Conservation (phyloP, 495 filamentous ascomycete genomes). For the Penicillium taxi region DNA sequence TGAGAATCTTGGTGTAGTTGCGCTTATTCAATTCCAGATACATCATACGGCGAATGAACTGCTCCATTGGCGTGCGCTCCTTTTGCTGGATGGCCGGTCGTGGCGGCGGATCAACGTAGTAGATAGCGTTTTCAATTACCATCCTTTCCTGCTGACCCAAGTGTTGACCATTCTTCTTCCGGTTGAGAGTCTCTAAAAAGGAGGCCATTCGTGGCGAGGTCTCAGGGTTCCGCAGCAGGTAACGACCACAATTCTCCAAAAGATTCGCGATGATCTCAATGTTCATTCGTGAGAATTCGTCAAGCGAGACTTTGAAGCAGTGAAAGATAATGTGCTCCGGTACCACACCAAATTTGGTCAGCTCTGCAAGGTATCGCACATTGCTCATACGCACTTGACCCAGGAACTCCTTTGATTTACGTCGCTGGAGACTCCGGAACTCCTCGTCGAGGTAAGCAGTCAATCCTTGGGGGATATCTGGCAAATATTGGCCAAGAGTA, state of each 20-base stretch:
- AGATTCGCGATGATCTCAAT: conserved; percentile 97
- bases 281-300: conserved; percentile 97
- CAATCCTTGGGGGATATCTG: conserved; percentile 84
- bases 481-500: conserved; percentile 87
- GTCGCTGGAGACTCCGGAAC: conserved; percentile 94
- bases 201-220: conserved; percentile 86
- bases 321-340: conserved; percentile 99
- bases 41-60: conserved; percentile 84
- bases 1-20: conserved; percentile 85
- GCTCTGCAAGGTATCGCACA: conserved; percentile 90
- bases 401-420: conserved; percentile 95
- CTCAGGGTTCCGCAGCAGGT: conserved; percentile 87
- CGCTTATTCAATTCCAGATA: conserved; percentile 91
- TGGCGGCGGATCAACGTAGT: conserved; percentile 93
- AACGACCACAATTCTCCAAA: conserved; percentile 95
- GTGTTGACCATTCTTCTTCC: conserved; percentile 94
- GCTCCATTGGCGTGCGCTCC: conserved; percentile 84
- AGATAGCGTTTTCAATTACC: conserved; percentile 96
- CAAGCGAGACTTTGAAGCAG: conserved; percentile 91
- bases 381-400: conserved; percentile 91
- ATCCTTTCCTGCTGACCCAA: conserved; percentile 94
- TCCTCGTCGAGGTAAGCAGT: conserved; percentile 93
- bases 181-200: conserved; percentile 88
- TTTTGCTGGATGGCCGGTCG: conserved; percentile 93
- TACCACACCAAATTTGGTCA: conserved; percentile 97